Base-by-base conservation (phyloP, 257 asterid species). In the Cordia subcordata region DNA sequence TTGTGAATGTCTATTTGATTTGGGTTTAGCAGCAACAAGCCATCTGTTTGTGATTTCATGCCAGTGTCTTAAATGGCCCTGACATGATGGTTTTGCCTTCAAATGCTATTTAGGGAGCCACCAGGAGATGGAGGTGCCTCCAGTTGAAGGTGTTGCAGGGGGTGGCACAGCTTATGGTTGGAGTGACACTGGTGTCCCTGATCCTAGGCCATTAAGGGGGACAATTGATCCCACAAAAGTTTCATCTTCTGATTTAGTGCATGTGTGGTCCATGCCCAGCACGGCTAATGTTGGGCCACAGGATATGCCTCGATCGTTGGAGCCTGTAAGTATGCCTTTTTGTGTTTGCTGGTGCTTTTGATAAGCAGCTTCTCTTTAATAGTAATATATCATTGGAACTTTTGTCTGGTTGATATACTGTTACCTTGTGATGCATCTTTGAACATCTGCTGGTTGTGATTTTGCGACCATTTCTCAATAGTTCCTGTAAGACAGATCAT, bases 151-250 rank as follows among this genome's bases (percentile, higher is more conserved):
- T 51, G 91, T 93, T 66, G 89, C 97, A 18, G 97, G 97, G 53
- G 99, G 99, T 57, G 99, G 97, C 66, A 93, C 97, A 3, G 87
- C 97, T 19, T 93, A 93, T 56, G 99, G 99, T 49, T 89, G 99
- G 96, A 60, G 83, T 71, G 96, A 93, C 53, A 75, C 63, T 63
- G 83, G 83, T 20, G 63, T 72, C 12, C 76, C 58, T 27, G 87
- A 82, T 73, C 78, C 91, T 12, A 75, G 63, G 57, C 64, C 80
- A 69, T 66, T 83, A 23, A 72, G 77, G 77, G 96, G 85, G 45
- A 54, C 73, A 15, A 84, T 93, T 71, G 99, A 93, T 79, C 99
- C 99, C 55, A 62, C 62, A 33, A 85, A 81, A 74, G 79, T 89
- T 65, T 85, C 91, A 53, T 72, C 94, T 40, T 79, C 90, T 14